Percentiles rank a stretch among this genome's conserved stretches.
These are phyloP conservation scores for Phaffia tasmanica DNA, from an alignment of 768 basidiomycete genomes.

Conservation along the genomic window DNA sequence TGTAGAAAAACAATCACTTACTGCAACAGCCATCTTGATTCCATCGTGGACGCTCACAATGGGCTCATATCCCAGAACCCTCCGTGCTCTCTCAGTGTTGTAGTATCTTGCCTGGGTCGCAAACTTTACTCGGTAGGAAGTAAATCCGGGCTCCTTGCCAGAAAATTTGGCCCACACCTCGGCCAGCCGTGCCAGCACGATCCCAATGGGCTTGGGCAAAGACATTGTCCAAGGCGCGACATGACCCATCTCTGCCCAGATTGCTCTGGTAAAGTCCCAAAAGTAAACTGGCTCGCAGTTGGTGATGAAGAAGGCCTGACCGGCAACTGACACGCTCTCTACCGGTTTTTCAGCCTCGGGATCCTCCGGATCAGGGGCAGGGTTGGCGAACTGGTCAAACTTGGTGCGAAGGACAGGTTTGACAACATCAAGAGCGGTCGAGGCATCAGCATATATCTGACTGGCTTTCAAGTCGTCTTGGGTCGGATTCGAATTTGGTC, in stretches of 20 bases:
- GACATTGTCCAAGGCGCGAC: conserved; percentile 46
- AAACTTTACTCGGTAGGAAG: conserved; percentile 68
- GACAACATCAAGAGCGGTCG: conserved; percentile 37
- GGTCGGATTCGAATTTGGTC: conserved; percentile 60
- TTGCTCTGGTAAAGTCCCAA: conserved; percentile 76
- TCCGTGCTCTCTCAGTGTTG: conserved; percentile 72
- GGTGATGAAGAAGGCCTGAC: conserved; percentile 90
- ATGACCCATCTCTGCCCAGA: conserved; percentile 56
- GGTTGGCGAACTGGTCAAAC: conserved; percentile 61
- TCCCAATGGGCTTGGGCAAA: conserved; percentile 55
- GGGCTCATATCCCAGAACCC: conserved; percentile 88
- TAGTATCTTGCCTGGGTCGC: conserved; percentile 72
- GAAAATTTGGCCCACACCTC: conserved; percentile 63
- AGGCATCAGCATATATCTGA: conserved; percentile 39
- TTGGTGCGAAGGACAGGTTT: conserved; percentile 59
- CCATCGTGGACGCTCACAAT: conserved; percentile 81
- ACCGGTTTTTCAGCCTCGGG: conserved; percentile 43
- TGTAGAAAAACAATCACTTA: conserved; percentile 2
- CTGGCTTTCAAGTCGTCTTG: conserved; percentile 40
- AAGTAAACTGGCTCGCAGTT: conserved; percentile 94
- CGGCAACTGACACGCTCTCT: conserved; percentile 60
- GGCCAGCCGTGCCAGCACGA: conserved; percentile 57
- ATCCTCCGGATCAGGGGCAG: conserved; percentile 40
- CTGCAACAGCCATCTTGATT: conserved; percentile 56
- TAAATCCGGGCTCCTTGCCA: conserved; percentile 75